Base-by-base conservation (phyloP, 2,329 filamentous ascomycete genomes). In the Waltergamsia citrina region DNA sequence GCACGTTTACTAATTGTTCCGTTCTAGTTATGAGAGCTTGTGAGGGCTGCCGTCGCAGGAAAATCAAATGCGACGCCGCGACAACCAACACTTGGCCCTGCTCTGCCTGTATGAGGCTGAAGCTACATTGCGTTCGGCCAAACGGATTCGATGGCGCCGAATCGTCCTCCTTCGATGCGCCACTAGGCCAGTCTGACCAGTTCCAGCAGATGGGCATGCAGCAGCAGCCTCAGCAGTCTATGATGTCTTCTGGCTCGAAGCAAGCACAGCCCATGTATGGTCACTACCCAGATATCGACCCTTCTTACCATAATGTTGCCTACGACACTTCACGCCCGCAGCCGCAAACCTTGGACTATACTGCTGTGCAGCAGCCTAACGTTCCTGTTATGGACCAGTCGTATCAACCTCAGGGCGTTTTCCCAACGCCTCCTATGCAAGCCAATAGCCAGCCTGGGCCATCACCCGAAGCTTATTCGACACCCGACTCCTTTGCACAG, bases 31-130 rank as follows among this genome's bases (percentile, higher is more conserved):
- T 94, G 87, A 81, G 92, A 66, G 92, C 90, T 37, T 96, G 90
- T 58, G 90, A 95, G 62, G 90, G 90, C 40, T 96, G 90, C 54
- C 76, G 90, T 41, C 81, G 87, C 59, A 78, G 90, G 51, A 98
- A 98, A 61, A 98, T 98, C 55, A 94, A 94, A 59, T 98, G 90
- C 62, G 92, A 96, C 63, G 87, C 90, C 34, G 90, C 90, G 15
- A 94, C 90, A 11, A 95, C 88, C 26, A 95, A 96, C 57, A 87
- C 86, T 24, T 96, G 92, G 90, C 92, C 92, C 19, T 96, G 90
- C 59, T 92, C 88, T 26, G 86, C 92, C 23, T 98, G 90, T 56
- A 82, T 87, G 41, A 78, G 90, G 32, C 67, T 96, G 41, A 96
- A 95, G 64, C 73, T 95, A 39, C 85, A 92, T 49, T 96, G 92